Evolutionary conservation across 495 filamentous ascomycete genomes (phyloP), one percentile per base, ranked within the genome.

Genomic region (Aspergillus ostianus): DNA sequence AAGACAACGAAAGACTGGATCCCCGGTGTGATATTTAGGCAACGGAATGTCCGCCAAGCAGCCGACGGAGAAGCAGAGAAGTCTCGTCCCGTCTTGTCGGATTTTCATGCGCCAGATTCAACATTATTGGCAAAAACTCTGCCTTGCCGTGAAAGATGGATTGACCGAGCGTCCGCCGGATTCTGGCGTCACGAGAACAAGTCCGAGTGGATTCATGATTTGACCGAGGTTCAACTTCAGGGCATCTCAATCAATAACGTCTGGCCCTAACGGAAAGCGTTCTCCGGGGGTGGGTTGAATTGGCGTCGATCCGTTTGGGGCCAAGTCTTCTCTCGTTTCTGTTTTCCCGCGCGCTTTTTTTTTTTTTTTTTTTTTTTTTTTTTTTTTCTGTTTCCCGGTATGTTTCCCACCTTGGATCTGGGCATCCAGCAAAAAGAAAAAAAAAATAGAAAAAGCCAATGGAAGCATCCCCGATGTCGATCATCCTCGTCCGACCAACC

Each of bases 231-330:
- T 49, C 47, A 49, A 9, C 18, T 49, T 17, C 2, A 19, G 21
- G 47, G 23, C n/a, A n/a, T n/a, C n/a, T n/a, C n/a, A 19, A 20
- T 49, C 19, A 26, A 49, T 49, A 20, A 49, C 21, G 47, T 49
- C 21, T 49, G 47, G 21, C 47, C 47, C 47, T 49, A 26, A 49
- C 59, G 59, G 59, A 62, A 57, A 62, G 59, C 59, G 59, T 62
- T 62, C 59, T 62, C 59, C 59, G 59, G 59, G 53, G 55, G 55
- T 57, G 59, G 54, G 53, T 56, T 56, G 36, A 32, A 19, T 2
- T 44, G 41, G 41, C 45, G 52, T 46, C 27, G 52, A 54, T 54
- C 52, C 36, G 32, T 54, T 54, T 54, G 36, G 36, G 36, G 52
- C 52, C 52, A 44, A 54, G 45, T 17, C n/a, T 15, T 19, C 36